Conservation (phyloP, 768 basidiomycete genomes). For the Trametes coccinea region DNA sequence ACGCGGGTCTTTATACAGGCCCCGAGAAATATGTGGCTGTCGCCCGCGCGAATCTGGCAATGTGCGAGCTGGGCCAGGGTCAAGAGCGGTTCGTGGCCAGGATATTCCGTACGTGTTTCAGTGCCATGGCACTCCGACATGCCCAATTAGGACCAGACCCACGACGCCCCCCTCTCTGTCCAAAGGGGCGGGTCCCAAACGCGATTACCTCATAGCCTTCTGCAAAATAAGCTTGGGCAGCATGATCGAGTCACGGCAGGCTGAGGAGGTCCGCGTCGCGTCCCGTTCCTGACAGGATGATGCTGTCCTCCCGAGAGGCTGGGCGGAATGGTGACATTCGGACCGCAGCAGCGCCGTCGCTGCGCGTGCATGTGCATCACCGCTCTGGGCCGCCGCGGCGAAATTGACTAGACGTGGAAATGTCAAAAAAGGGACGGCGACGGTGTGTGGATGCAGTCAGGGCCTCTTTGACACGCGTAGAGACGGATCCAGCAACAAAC, state of each 20-base stretch:
- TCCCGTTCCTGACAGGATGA: slow-evolving; percentile 1
- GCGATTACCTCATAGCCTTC: slow-evolving; percentile 9
- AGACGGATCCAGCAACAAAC: neutral
- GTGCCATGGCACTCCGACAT: slow-evolving; percentile 15
- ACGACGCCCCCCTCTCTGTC: neutral
- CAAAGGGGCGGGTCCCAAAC: slow-evolving; percentile 6
- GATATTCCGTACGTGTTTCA: slow-evolving; percentile 19
- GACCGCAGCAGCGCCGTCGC: slow-evolving; percentile 9
- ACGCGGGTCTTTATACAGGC: slow-evolving; percentile 8
- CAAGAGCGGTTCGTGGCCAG: slow-evolving; percentile 7
- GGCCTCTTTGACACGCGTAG: neutral
- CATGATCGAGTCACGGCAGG: slow-evolving; percentile 14
- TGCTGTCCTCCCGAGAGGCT: neutral
- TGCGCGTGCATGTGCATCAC: slow-evolving; percentile 2
- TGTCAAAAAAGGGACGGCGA: neutral
- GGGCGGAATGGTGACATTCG: neutral
- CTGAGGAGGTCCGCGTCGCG: neutral
- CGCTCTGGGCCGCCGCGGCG: slow-evolving; percentile 1
- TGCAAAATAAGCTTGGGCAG: slow-evolving; percentile 10
- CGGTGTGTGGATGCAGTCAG: neutral
- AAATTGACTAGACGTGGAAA: neutral
- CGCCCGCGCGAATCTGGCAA: slow-evolving; percentile 13
- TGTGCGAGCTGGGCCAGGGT: slow-evolving; percentile 12
- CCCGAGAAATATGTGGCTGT: slow-evolving; percentile 4
- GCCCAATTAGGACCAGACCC: slow-evolving; percentile 7